phyloP scores from a whole-genome alignment of 768 basidiomycete genomes.

The Thelephora aurantiotincta region DNA sequence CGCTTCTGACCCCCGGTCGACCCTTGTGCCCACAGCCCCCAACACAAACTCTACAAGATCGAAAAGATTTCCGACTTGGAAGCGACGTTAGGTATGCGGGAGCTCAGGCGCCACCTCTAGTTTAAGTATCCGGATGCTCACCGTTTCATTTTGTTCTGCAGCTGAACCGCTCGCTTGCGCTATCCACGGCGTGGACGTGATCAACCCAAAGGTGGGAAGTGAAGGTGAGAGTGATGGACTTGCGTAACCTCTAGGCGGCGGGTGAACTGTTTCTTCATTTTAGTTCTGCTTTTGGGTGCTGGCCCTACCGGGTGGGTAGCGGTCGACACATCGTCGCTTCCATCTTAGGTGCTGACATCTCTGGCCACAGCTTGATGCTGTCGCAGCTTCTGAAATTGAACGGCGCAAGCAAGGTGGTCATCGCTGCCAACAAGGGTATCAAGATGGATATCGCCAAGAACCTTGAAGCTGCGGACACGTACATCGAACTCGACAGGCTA shows the following conservation, averaged over 20 bases:
- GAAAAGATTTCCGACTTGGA: constrained; percentile 81
- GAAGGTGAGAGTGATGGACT: constrained; percentile 21
- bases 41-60: constrained; percentile 77
- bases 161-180: constrained; percentile 86
- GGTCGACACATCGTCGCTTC: neutral
- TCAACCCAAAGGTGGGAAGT: constrained; percentile 67
- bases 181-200: constrained; percentile 83
- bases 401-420: constrained; percentile 66
- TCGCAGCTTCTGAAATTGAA: constrained; percentile 81
- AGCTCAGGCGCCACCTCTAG: no score
- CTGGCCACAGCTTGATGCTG: constrained; percentile 47
- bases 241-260: no score
- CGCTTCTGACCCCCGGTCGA: neutral
- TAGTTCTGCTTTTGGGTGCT: constrained; percentile 76
- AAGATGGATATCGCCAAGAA: constrained; percentile 81
- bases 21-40: constrained; percentile 24
- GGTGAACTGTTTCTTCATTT: neutral
- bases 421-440: constrained; percentile 82
- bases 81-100: constrained; percentile 40
- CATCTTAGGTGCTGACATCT: neutral
- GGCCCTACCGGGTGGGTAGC: constrained; percentile 48
- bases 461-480: constrained; percentile 71
- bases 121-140: neutral
- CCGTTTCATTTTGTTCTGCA: neutral
- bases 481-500: constrained; percentile 65